Evolutionary conservation across 768 basidiomycete species (phyloP), one percentile per base, ranked within the genome.

Genomic region (Hydnum rufescens): DNA sequence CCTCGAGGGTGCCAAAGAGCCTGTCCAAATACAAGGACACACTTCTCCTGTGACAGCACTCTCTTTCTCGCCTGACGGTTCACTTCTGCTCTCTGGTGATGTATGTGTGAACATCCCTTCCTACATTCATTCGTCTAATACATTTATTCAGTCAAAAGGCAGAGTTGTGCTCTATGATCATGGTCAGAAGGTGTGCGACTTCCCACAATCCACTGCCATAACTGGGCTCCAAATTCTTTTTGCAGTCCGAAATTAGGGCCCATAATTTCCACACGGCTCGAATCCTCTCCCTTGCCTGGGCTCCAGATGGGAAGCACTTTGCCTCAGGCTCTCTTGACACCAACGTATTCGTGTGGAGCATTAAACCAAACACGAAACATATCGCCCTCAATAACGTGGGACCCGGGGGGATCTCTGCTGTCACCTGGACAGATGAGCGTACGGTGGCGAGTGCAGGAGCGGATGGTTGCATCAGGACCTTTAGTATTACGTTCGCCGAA

Each of bases 311-410:
- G 4, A 71, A 71, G 55, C 78, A 90, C 60, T 74, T 83, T 56
- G 90, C 79, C 6, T 89, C 88, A 3, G 89, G 82, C 6, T 86
- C 88, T 19, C 71, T 93, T n/a, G 93, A 97, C 63, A 92, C 90
- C 29, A 76, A 88, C 58, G 76, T 93, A 3, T 95, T 89, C 60
- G 67, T 96, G 25, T 96, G 85, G 78, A 78, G 80, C 57, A 76
- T 87, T 5, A 60, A 62, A 46, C 64, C 64, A 60, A 78, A 80
- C 5, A 66, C 76, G 63, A 78, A 73, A 64, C 84, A 82, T 58
- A 76, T 89, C 32, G 72, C 78, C 26, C 78, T 96, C 63, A 81
- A 79, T 70, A 89, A 89, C 55, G 88, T 85, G 0, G 78, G 78
- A 32, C 77, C 86, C 3, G 85, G 88, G 8, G 90, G 92, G 5